Evolutionary conservation across 192 early-diverging fungal species (phyloP), one percentile per base, ranked within the genome.

Genomic region (Mortierella claussenii): DNA sequence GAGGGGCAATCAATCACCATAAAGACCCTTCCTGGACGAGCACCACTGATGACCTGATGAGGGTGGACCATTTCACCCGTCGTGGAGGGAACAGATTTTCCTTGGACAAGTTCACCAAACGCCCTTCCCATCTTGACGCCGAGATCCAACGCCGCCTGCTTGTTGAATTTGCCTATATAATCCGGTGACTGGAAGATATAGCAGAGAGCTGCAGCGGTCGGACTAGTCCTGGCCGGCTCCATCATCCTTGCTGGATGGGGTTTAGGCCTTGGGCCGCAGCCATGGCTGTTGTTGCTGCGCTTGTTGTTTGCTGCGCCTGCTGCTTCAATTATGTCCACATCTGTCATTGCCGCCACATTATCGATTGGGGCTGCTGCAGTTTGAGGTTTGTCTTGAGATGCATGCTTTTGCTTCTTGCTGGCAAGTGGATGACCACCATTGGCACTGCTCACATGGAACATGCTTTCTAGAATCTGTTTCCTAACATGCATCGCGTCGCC

Each of bases 101-200:
- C 95, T 7, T 62, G 69, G 2, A 83, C 82, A 28, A 95, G 83
- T 26, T 85, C 56, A 49, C 89, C 75, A 71, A 83, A 92, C 8
- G 80, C 57, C 7, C 76, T 87, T 0, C 95, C 95, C 1, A 88
- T 85, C 47, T 81, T 81, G 0, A 96, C 79, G 2, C 91, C 93
- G 2, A 96, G 83, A 24, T 69, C 82, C 23, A 71, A 34, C 11
- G 94, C 95, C 0, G 85, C 86, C 30, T 85, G 32, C 11, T 86
- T 79, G 55, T 93, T 82, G 70, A 98, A 96, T 65, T 95, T 96
- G 24, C 95, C 94, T 0, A 85, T 88, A 26, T 91, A 83, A 4
- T 82, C 82, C 1, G 92, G 90, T 0, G 92, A 90, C 60, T 88
- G 84, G 61, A 89, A 89, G 13, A 96, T 91, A 55, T 94, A 97